These are phyloP conservation scores for Coemansia sp. DNA, from an alignment of 192 early-diverging fungal species.

Conservation along the genomic window DNA sequence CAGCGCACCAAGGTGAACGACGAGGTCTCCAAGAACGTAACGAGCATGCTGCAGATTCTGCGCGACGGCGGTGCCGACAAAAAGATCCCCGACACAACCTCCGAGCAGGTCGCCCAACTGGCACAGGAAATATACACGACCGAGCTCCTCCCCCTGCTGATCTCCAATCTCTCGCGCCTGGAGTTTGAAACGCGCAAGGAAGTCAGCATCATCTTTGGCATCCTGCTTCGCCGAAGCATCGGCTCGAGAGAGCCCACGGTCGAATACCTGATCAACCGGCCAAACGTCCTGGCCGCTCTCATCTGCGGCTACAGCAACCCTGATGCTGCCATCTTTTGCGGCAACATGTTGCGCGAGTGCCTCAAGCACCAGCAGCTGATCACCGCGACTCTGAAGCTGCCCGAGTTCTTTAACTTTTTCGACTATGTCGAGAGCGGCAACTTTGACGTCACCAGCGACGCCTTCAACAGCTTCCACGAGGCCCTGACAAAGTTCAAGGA, in stretches of 20 bases:
- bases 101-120: slow-evolving; percentile 90
- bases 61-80: slow-evolving; percentile 88
- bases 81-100: slow-evolving; percentile 50
- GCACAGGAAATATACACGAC: slow-evolving; percentile 94
- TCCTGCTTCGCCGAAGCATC: slow-evolving; percentile 90
- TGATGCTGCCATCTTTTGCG: slow-evolving; percentile 95
- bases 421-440: slow-evolving; percentile 94
- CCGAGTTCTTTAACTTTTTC: slow-evolving; percentile 92
- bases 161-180: slow-evolving; percentile 84
- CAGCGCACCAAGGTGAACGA: slow-evolving; percentile 81
- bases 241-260: slow-evolving; percentile 93
- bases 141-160: slow-evolving; percentile 83
- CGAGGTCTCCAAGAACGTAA: slow-evolving; percentile 94
- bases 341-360: slow-evolving; percentile 96
- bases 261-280: slow-evolving; percentile 85
- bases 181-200: slow-evolving; percentile 96
- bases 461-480: slow-evolving; percentile 98
- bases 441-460: slow-evolving; percentile 98
- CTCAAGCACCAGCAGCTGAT: slow-evolving; percentile 90
- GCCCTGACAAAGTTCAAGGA: slow-evolving; percentile 92
- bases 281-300: slow-evolving; percentile 78
- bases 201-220: slow-evolving; percentile 96
- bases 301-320: slow-evolving; percentile 93
- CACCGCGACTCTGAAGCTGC: slow-evolving; percentile 76
- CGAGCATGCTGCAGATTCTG: slow-evolving; percentile 88